These are phyloP conservation scores for Podaxis carcinomalis DNA, from an alignment of 768 basidiomycete species.

Conservation along the genomic window DNA sequence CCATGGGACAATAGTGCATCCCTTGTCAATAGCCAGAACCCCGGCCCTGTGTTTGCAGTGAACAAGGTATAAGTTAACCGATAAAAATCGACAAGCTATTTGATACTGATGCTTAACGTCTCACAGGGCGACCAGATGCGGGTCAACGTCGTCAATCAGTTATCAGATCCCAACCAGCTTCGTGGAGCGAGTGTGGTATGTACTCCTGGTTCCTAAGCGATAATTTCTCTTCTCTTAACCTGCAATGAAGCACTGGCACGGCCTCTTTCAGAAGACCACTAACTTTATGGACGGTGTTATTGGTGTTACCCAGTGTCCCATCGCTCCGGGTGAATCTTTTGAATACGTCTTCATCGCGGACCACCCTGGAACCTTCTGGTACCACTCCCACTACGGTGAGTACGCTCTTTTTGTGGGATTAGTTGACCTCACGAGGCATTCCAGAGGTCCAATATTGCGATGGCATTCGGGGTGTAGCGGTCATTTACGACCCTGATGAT, in stretches of 20 bases:
- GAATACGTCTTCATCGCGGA: slow-evolving; percentile 31
- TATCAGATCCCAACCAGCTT: slow-evolving; percentile 45
- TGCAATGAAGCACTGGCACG: slow-evolving; percentile 16
- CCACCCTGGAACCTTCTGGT: slow-evolving; percentile 45
- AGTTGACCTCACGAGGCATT: background rate
- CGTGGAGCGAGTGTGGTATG: slow-evolving; percentile 43
- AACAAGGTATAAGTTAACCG: background rate
- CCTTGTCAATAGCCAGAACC: background rate
- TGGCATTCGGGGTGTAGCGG: slow-evolving; percentile 43
- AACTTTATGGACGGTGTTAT: slow-evolving; percentile 36
- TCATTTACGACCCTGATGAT: slow-evolving; percentile 39
- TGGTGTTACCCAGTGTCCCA: slow-evolving; percentile 38
- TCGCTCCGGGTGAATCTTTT: slow-evolving; percentile 33
- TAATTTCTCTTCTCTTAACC: slow-evolving; percentile 8
- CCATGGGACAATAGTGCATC: background rate
- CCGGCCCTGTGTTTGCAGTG: background rate
- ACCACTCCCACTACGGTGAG: slow-evolving; percentile 27
- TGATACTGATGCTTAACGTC: background rate
- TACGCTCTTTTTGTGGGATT: background rate
- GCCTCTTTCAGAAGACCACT: slow-evolving; percentile 30
- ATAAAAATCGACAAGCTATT: background rate
- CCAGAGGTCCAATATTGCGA: slow-evolving; percentile 44
- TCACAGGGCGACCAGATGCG: slow-evolving; percentile 25
- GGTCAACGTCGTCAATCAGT: slow-evolving; percentile 42
- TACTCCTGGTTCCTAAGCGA: background rate